phyloP scores from a whole-genome alignment of 805 yeast species.

The Saccharomycopsis sp. region DNA sequence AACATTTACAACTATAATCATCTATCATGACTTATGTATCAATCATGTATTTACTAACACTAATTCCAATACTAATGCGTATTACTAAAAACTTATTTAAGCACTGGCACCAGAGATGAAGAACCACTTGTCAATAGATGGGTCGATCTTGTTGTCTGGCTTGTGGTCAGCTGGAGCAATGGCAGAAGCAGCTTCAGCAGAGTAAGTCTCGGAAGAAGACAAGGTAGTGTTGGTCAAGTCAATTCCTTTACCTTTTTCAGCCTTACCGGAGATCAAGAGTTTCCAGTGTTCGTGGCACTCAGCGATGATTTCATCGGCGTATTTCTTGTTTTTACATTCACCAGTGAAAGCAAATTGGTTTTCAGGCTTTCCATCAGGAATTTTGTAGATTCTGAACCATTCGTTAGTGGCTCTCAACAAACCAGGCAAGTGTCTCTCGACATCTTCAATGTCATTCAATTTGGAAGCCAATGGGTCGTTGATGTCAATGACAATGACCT shows the following conservation, averaged over 20 bases:
- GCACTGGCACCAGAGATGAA: slow-evolving; percentile 80
- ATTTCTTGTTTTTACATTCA: slow-evolving; percentile 78
- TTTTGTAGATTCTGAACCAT: slow-evolving; percentile 97
- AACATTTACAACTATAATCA: too few relatives aligned
- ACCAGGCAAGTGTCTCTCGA: slow-evolving; percentile 85
- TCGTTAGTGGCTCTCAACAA: slow-evolving; percentile 88
- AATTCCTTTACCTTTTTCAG: slow-evolving; percentile 56
- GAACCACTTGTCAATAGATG: slow-evolving; percentile 97
- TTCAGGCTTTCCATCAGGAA: slow-evolving; percentile 96
- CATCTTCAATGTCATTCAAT: slow-evolving; percentile 86
- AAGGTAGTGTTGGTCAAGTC: slow-evolving; percentile 73
- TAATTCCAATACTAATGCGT: neutral
- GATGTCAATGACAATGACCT: slow-evolving; percentile 81
- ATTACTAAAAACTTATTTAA: slow-evolving; percentile 23
- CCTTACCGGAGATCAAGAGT: slow-evolving; percentile 58
- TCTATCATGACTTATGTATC: neutral
- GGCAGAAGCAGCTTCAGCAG: slow-evolving; percentile 39
- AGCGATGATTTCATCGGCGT: slow-evolving; percentile 76
- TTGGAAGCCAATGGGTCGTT: slow-evolving; percentile 85
- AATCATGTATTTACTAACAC: neutral
- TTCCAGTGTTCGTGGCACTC: slow-evolving; percentile 87
- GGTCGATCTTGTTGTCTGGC: slow-evolving; percentile 92
- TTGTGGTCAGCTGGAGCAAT: slow-evolving; percentile 67
- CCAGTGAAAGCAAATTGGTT: slow-evolving; percentile 97
- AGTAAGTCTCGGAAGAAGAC: slow-evolving; percentile 45